Evolutionary conservation across 73 alveolate genomes (phyloP), one percentile per base, ranked within the genome.

Genomic region (Symbiodinium natans): DNA sequence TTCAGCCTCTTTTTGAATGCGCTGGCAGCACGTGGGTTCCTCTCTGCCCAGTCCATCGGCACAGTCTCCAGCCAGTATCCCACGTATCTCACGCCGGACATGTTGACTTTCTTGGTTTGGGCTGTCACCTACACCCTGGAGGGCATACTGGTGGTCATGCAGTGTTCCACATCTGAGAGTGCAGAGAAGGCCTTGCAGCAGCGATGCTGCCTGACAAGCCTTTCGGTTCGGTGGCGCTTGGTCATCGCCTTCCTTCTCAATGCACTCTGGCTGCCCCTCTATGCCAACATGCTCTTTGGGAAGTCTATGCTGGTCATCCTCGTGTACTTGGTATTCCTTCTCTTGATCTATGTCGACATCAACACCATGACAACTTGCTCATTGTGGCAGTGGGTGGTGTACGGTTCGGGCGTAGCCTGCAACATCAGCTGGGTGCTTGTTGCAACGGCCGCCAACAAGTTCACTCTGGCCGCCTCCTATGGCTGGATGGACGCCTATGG

Each of bases 81-180:
- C 25, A 86, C 93, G 33, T 86, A 86, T 34, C 82, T 86, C 39
- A 52, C 71, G 17, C 71, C 71, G 17, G 71, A 52, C 71, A 52
- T 52, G 71, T 21, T 52, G n/a, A 52, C 68, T 5, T 52, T 52
- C 2, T 4, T 52, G 82, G 36, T 86, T 48, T 86, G 93, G 93
- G 82, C 82, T 33, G 93, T 52, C 52, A 86, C 59, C 82, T 86
- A 86, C 93, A 86, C 93, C 43, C 93, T 86, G 33, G 93, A 86
- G 82, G 54, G 54, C 39, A 31, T 48, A 52, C 68, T 52, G 29
- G 68, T 52, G 68, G 68, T 52, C 27, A 52, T 52, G 71, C 71
- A 52, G 71, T 52, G 71, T 29, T 52, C 71, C 1, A 23, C 71
- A 52, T 52, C 71, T 23, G 71, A 52, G 25, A 52, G 71, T 29